Evolutionary conservation across 345 rosid species (phyloP), one percentile per base, ranked within the genome.

Genomic region (Mercurialis annua): DNA sequence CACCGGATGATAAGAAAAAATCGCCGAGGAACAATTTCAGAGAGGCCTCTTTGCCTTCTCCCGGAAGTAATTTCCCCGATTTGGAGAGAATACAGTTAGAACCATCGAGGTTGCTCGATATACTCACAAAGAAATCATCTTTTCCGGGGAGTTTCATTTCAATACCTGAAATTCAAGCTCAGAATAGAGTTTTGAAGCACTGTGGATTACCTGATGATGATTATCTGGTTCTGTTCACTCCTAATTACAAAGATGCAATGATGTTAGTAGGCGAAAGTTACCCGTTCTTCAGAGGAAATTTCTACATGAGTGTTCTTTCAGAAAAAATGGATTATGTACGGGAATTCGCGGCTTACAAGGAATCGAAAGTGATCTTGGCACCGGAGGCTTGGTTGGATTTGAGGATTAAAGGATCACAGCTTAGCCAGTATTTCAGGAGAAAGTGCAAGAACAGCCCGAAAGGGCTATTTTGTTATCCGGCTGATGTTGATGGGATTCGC

Each of bases 401-500:
- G 85, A 84, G 90, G 80, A 88, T 88, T 72, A 85, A 81, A 63
- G 93, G 90, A 48, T 85, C 90, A 15, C 93, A 88, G 73, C 86
- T 85, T 24, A 85, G 88, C 73, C 93, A 88, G 69, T 82, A 87
- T 61, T 85, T 88, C 73, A 78, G 90, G 65, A 78, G 88, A 56
- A 85, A 85, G 66, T 85, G 90, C 67, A 88, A 84, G 76, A 81
- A 84, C 72, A 80, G 79, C 46, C 86, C 79, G 40, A 85, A 84
- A 70, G 94, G 90, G 6, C 70, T 88, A 17, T 88, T 85, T 59
- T 80, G 86, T 29, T 88, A 85, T 68, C 90, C 90, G 0, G 88
- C 82, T 29, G 85, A 81, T 30, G 70, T 84, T 57, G 78, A 82
- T 26, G 89, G 88, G 48, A 81, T 78, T 16, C 86, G 83, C 12